These are phyloP conservation scores for Fraxinus quadrangulata DNA, from an alignment of 257 asterid species.

Conservation along the genomic window DNA sequence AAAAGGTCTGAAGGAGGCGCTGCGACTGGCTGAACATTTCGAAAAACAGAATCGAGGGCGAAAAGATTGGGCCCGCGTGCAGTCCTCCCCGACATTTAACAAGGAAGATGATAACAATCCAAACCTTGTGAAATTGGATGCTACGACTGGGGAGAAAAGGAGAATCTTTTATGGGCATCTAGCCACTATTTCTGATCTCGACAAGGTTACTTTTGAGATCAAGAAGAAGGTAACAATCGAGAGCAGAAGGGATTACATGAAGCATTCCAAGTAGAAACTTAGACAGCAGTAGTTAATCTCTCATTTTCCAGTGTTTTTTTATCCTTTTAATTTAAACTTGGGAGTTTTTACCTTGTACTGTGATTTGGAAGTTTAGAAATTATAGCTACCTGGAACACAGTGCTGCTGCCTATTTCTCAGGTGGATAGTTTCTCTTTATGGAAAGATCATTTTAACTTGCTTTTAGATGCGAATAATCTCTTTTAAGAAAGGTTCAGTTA, in stretches of 20 bases:
- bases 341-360: background rate
- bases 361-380: background rate
- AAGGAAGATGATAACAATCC: slow-evolving; percentile 81
- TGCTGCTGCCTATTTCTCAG: background rate
- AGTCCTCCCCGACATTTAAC: slow-evolving; percentile 37
- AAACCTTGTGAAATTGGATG: slow-evolving; percentile 62
- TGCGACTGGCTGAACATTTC: slow-evolving; percentile 64
- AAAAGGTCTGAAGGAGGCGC: slow-evolving; percentile 75
- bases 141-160: slow-evolving; percentile 59
- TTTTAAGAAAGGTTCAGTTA: too few relatives aligned
- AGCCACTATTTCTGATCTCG: slow-evolving; percentile 75
- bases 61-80: slow-evolving; percentile 68
- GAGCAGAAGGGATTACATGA: slow-evolving; percentile 51
- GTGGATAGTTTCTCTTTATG: background rate
- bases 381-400: background rate
- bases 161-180: slow-evolving; percentile 78
- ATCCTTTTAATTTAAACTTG: background rate
- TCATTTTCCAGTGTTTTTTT: background rate
- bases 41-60: slow-evolving; percentile 69
- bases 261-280: slow-evolving; percentile 36
- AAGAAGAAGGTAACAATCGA: slow-evolving; percentile 69
- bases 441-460: background rate
- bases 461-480: background rate
- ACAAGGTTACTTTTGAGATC: slow-evolving; percentile 73
- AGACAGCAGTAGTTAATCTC: background rate